Conservation (phyloP, 176 grass and related monocot species). For the Microstegium vimineum region DNA sequence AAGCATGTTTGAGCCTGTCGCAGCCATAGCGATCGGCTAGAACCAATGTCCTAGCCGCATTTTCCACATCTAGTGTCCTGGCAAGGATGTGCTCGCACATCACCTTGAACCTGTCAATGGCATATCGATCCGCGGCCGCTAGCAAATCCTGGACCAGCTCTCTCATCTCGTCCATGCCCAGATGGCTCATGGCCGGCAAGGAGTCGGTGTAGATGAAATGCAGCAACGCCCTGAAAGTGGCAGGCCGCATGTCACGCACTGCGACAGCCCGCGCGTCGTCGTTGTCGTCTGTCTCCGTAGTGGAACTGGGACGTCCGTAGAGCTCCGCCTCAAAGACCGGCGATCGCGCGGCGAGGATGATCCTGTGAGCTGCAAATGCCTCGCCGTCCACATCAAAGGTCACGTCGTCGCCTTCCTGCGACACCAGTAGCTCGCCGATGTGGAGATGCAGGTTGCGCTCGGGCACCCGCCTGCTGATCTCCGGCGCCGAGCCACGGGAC, state of each 20-base stretch:
- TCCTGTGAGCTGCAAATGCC: neutral
- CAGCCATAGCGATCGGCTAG: neutral
- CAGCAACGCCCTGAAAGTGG: neutral
- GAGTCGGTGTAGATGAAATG: neutral
- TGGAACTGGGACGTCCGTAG: neutral
- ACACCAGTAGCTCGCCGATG: neutral
- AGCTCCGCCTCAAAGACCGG: neutral
- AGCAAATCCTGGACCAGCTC: neutral
- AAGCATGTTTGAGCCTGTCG: neutral
- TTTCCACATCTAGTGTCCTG: neutral
- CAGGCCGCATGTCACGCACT: neutral
- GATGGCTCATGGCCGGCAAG: neutral
- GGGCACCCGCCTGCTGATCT: neutral
- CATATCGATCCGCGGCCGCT: neutral
- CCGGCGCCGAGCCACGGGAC: neutral
- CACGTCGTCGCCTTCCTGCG: neutral
- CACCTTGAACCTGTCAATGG: neutral
- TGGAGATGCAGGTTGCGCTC: neutral
- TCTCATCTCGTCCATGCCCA: neutral
- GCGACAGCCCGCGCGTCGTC: neutral
- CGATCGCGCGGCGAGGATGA: neutral
- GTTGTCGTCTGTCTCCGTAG: neutral
- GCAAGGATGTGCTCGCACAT: neutral
- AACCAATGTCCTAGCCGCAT: neutral
- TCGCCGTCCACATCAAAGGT: neutral